Evolutionary conservation across 129 eudicot species (phyloP), one percentile per base, ranked within the genome.

Genomic region (Solidago caesia): DNA sequence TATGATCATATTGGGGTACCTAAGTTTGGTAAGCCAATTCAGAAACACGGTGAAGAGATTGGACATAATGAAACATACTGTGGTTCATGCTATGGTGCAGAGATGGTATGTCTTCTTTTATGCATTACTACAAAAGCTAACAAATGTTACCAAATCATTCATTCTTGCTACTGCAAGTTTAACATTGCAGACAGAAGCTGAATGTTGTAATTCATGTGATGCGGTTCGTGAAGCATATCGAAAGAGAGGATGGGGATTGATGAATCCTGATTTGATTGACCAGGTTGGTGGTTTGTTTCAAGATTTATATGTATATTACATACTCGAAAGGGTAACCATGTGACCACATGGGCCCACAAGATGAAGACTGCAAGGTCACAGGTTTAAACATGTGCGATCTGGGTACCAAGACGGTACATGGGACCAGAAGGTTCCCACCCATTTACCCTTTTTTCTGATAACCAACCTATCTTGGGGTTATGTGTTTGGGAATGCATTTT

Each of bases 81-180:
- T 80, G 98, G 98, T 63, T 93, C 98, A 66, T 93, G 98, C 74
- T 93, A 16, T 83, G 98, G 98, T 79, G 97, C 98, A 73, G 98
- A 90, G 84, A 15, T 56, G 89, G 98, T 90, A 90, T 43, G 42
- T 41, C 27, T 60, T 64, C 29, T 9, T 67, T 68, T 5, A 52
- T 49, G 48, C 33, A 59, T 61, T 66, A 44, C 39, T 43, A 62
- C 26, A 49, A 42, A 29, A 71, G 41, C 71, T 29, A 25, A 25
- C 7, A 25, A 27, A 79, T 25, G 8, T 45, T 58, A 51, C 65
- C 6, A 39, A 65, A 79, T 8, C 33, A 48, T 62, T 72, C 63
- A 79, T 55, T 56, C 8, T 72, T 72, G 48, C 57, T 65, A 64
- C 74, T 73, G 42, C 44, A 1, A 1, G 10, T 43, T 48, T 57